These are phyloP conservation scores for Schizothecium vesticola DNA, from an alignment of 495 filamentous ascomycete genomes.

Conservation along the genomic window DNA sequence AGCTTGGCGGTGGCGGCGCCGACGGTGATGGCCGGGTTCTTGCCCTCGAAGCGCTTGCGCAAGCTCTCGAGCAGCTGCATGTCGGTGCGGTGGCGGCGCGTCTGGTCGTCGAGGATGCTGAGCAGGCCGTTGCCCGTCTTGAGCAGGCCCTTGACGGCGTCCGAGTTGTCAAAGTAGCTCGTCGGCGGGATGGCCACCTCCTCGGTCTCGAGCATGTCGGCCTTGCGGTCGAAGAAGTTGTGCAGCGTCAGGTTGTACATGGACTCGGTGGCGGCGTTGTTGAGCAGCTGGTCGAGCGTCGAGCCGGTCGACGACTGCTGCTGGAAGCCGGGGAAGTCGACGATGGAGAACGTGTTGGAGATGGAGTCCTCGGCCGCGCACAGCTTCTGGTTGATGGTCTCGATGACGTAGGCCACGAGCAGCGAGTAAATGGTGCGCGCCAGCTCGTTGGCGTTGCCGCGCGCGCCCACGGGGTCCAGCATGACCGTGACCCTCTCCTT, in stretches of 20 bases:
- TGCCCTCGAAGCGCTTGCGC: conserved; percentile 86
- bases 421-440: conserved; percentile 94
- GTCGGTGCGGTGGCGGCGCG: conserved; percentile 78
- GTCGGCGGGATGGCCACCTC: conserved; percentile 84
- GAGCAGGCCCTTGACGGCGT: conserved; percentile 81
- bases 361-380: conserved; percentile 86
- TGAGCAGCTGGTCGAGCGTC: conserved; percentile 84
- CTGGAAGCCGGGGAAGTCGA: conserved; percentile 95
- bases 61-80: conserved; percentile 84
- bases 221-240: conserved; percentile 91
- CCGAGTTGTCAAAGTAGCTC: conserved; percentile 95
- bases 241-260: conserved; percentile 90
- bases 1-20: conserved; percentile 60
- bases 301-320: conserved; percentile 77
- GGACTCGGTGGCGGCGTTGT: conserved; percentile 86
- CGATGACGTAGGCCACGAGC: conserved; percentile 86
- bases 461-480: conserved; percentile 86
- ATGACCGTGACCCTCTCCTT: conserved; percentile 95
- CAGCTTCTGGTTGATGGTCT: conserved; percentile 82
- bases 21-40: conserved; percentile 82
- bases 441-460: conserved; percentile 87
- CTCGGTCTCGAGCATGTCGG: conserved; percentile 85
- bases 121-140: conserved; percentile 90
- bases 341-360: conserved; percentile 85
- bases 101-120: conserved; percentile 94